Conservation (phyloP, 2,329 filamentous ascomycete species). For the Ampelomyces quisqualis region DNA sequence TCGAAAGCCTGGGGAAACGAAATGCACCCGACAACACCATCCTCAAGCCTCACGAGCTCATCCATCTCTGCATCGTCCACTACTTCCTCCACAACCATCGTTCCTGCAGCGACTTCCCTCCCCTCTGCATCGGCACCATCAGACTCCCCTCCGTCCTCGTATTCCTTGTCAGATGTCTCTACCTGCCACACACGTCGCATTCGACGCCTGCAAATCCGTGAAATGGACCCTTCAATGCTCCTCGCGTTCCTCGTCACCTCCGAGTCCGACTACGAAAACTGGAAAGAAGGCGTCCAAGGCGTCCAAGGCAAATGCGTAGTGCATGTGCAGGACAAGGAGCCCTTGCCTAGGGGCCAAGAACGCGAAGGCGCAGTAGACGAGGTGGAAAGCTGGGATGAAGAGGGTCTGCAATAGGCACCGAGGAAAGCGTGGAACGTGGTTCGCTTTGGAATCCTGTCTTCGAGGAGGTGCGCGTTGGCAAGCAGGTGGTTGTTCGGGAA, state of each 20-base stretch:
- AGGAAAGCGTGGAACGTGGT: no score
- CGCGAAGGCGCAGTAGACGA: constrained; percentile 79
- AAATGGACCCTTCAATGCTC: constrained; percentile 98
- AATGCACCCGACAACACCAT: neutral
- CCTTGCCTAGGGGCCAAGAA: constrained; percentile 56
- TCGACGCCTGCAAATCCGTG: constrained; percentile 76
- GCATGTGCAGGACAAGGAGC: constrained; percentile 72
- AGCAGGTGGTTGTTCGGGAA: no score
- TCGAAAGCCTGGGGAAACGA: no score
- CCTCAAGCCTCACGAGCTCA: constrained; percentile 11
- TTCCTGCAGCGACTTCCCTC: constrained; percentile 15
- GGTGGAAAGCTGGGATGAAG: constrained; percentile 77
- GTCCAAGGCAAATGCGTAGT: constrained; percentile 77
- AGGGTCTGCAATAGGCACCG: constrained; percentile 36
- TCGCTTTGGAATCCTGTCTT: no score
- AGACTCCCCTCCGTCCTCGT: constrained; percentile 51
- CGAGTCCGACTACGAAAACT: constrained; percentile 79
- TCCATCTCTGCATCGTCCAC: constrained; percentile 18
- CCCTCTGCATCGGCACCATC: constrained; percentile 1
- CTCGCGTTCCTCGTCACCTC: constrained; percentile 86
- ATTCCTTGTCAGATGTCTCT: constrained; percentile 71
- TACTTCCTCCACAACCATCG: constrained; percentile 25
- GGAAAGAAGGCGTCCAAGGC: constrained; percentile 73
- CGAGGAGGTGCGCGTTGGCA: no score
- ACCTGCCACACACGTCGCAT: constrained; percentile 86